Percentiles rank a stretch among this genome's conserved stretches.
phyloP scores from a whole-genome alignment of 352 stramenopile species.

The Globisporangium viniferum region DNA sequence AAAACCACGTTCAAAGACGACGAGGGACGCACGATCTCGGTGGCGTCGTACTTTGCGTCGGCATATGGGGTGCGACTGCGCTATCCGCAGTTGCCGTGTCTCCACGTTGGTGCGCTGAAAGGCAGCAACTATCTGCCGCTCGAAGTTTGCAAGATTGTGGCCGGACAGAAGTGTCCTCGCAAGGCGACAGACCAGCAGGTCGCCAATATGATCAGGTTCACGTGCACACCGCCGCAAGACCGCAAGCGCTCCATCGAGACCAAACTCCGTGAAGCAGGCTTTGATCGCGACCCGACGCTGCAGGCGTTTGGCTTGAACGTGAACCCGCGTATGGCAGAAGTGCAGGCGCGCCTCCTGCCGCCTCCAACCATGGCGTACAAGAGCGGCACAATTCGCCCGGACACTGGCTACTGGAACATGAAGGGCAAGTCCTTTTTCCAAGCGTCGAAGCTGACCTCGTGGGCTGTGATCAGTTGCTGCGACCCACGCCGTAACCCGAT shows the following conservation, averaged over 20 bases:
- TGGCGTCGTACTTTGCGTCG: conserved; percentile 59
- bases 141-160: conserved; percentile 74
- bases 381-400: conserved; percentile 36
- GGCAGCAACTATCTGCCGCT: conserved; percentile 84
- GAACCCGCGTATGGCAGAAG: conserved; percentile 49
- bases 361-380: conserved; percentile 55
- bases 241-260: conserved; percentile 60
- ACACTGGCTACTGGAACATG: conserved; percentile 76
- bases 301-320: conserved; percentile 59
- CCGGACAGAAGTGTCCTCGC: conserved; percentile 67
- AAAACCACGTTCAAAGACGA: conserved; percentile 66
- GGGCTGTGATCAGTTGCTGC: conserved; percentile 52
- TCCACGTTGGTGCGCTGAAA: conserved; percentile 70
- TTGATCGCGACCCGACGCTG: conserved; percentile 47
- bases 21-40: conserved; percentile 36
- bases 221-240: conserved; percentile 48
- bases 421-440: conserved; percentile 49
- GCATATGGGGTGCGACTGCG: conserved; percentile 50
- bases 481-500: conserved; percentile 34
- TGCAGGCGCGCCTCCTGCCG: conserved; percentile 41
- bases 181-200: conserved; percentile 82
- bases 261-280: conserved; percentile 56
- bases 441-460: conserved; percentile 37
- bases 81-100: conserved; percentile 73
- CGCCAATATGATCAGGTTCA: conserved; percentile 79